Evolutionary conservation across 2,329 filamentous ascomycete genomes (phyloP), one percentile per base, ranked within the genome.

Genomic region (Colletotrichum gigasporum): DNA sequence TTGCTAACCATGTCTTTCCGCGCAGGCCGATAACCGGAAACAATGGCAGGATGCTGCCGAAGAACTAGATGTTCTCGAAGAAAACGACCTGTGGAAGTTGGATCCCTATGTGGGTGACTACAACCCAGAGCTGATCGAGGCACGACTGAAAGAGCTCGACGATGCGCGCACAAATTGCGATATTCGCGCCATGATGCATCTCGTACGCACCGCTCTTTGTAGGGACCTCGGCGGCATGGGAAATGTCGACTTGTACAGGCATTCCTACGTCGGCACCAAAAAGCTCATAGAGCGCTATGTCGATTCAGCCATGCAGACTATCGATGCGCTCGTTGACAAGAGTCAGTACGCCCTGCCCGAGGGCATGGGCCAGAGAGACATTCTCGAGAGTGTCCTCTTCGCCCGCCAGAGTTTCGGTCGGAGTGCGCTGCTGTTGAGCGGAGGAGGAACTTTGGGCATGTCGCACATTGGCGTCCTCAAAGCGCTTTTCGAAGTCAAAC

Each of bases 381-480:
- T 88, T 4, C 81, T 94, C 5, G 90, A 94, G 57, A 87, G 89
- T 60, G 82, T 96, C 67, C 77, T 94, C 45, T 86, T 87, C 58
- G 87, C 92, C 1, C 87, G 92, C 37, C 91, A 94, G 72, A 91
- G 91, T 34, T 96, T 94, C 72, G 93, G 93, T n/a, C 86, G 93
- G 66, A 96, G 90, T 67, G 94, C 93, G 0, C 79, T 97, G 52
- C 82, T 96, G 9, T 81, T 97, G 9, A 96, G 93, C 4, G 94
- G 94, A 7, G 94, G 94, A 2, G 93, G 91, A 1, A 96, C 94
- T 1, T 93, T 96, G 78, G 94, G 94, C 39, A 96, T 97, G 92
- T 92, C 92, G 64, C 94, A 97, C 74, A 91, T 97, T 57, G 94
- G 94, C 1, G 93, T 97, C 3, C 80, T 96, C 57, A 96, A 96